Conservation (phyloP, 306 rosid genomes). For the Rosa lucieae region DNA sequence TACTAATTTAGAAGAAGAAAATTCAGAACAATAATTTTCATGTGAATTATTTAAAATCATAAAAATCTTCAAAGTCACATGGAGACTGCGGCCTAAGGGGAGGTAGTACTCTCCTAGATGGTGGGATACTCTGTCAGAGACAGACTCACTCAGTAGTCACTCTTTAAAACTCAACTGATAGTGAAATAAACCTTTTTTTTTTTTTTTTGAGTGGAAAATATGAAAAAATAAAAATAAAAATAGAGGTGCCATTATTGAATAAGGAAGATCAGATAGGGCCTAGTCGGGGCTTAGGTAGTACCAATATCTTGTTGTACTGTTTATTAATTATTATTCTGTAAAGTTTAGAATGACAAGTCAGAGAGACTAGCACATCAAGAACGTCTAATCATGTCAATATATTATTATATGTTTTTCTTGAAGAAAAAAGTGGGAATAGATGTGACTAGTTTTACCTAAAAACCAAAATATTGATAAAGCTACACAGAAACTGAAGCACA, state of each 20-base stretch:
- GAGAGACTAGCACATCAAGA: slow-evolving; percentile 24
- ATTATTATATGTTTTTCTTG: not conserved
- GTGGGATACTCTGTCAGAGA: slow-evolving; percentile 11
- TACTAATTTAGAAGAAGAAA: not conserved
- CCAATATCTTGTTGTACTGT: slow-evolving; percentile 10
- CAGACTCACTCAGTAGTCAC: slow-evolving; percentile 4
- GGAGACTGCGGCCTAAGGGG: not conserved
- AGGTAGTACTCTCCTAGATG: not conserved
- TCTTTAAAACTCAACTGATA: not conserved
- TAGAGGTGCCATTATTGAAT: slow-evolving; percentile 4
- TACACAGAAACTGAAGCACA: not conserved
- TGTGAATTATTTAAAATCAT: not conserved
- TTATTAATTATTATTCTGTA: not conserved
- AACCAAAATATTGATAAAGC: not conserved
- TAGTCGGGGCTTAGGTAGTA: not conserved
- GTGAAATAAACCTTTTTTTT: not conserved
- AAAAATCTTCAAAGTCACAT: not conserved
- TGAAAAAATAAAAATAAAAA: not conserved
- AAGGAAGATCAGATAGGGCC: slow-evolving; percentile 10
- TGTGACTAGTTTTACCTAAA: slow-evolving; percentile 1
- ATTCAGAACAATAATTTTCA: not conserved
- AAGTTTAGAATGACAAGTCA: slow-evolving; percentile 36
- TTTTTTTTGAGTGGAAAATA: not conserved
- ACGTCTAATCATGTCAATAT: slow-evolving; percentile 43
- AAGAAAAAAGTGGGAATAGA: not conserved